Conservation (phyloP, 2,329 filamentous ascomycete genomes). For the Trichoderma arundinaceum region DNA sequence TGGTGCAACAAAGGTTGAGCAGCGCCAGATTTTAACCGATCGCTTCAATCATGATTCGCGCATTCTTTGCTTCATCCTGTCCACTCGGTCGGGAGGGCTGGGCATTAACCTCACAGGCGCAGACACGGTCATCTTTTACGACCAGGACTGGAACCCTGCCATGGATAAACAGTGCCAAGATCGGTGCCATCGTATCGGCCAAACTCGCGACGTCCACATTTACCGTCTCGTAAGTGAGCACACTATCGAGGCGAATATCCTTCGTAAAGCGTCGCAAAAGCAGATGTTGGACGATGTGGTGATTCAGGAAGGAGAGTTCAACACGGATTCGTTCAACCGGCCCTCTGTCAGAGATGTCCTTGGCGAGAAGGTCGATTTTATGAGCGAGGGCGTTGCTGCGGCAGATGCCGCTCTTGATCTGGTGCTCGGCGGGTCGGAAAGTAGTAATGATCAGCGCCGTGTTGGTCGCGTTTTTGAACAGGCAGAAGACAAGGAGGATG, state of each 20-base stretch:
- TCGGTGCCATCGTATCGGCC: slow-evolving; percentile 93
- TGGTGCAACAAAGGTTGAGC: slow-evolving; percentile 94
- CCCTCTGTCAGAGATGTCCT: slow-evolving; percentile 74
- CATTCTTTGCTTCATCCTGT: slow-evolving; percentile 94
- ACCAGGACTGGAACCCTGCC: slow-evolving; percentile 98
- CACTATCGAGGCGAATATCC: slow-evolving; percentile 96
- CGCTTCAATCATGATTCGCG: slow-evolving; percentile 94
- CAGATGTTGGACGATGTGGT: slow-evolving; percentile 97
- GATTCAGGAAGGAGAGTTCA: slow-evolving; percentile 97
- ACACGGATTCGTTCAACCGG: slow-evolving; percentile 92
- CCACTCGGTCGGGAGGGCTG: slow-evolving; percentile 89
- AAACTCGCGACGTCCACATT: slow-evolving; percentile 96
- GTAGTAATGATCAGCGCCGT: slow-evolving; percentile 63
- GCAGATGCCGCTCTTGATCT: slow-evolving; percentile 85
- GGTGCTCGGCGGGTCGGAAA: slow-evolving; percentile 72
- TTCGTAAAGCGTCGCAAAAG: slow-evolving; percentile 96
- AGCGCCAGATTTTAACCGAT: slow-evolving; percentile 92
- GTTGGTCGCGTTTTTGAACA: slow-evolving; percentile 80
- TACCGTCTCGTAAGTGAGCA: slow-evolving; percentile 92
- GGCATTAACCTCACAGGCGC: slow-evolving; percentile 97
- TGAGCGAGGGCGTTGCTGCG: slow-evolving; percentile 64
- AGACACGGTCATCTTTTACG: slow-evolving; percentile 98
- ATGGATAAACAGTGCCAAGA: slow-evolving; percentile 99
- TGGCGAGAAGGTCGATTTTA: slow-evolving; percentile 60
- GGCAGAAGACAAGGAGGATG: slow-evolving; percentile 91